Conservation (phyloP, 306 rosid species). For the Trifolium dubium region DNA sequence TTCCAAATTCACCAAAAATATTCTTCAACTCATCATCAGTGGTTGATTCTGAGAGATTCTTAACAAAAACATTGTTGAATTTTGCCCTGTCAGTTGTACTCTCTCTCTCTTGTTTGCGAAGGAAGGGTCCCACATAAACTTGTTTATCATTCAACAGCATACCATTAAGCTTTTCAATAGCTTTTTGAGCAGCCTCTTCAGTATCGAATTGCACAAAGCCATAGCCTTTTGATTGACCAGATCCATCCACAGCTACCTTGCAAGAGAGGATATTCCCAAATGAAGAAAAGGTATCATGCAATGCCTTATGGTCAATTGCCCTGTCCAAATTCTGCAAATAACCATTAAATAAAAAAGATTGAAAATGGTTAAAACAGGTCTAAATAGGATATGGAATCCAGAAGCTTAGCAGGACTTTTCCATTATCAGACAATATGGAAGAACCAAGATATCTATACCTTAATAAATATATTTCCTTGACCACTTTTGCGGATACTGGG, state of each 20-base stretch:
- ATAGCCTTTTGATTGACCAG: constrained; percentile 95
- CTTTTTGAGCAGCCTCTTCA: constrained; percentile 91
- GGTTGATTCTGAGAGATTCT: constrained; percentile 80
- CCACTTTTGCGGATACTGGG: constrained; percentile 96
- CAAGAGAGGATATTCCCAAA: constrained; percentile 95
- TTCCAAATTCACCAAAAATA: constrained; percentile 77
- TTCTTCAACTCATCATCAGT: constrained; percentile 82
- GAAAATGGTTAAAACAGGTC: constrained; percentile 26
- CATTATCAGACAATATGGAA: constrained; percentile 11
- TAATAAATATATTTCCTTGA: constrained; percentile 90
- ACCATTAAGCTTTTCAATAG: constrained; percentile 90
- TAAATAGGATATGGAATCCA: constrained; percentile 26
- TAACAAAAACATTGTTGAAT: constrained; percentile 88
- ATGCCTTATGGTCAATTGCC: constrained; percentile 93
- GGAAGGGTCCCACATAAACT: constrained; percentile 97
- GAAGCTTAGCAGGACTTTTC: constrained; percentile 9
- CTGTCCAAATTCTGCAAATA: constrained; percentile 86
- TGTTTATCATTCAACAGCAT: constrained; percentile 96
- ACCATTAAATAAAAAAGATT: constrained; percentile 29
- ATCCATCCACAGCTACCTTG: constrained; percentile 86
- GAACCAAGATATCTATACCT: constrained; percentile 54
- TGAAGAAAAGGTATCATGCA: constrained; percentile 87
- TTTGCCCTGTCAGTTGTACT: constrained; percentile 55
- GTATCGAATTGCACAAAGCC: constrained; percentile 95
- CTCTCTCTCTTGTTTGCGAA: constrained; percentile 97